Evolutionary conservation across 139 green algal genomes (phyloP).

Genomic region (Limnomonas spitsbergensis): DNA sequence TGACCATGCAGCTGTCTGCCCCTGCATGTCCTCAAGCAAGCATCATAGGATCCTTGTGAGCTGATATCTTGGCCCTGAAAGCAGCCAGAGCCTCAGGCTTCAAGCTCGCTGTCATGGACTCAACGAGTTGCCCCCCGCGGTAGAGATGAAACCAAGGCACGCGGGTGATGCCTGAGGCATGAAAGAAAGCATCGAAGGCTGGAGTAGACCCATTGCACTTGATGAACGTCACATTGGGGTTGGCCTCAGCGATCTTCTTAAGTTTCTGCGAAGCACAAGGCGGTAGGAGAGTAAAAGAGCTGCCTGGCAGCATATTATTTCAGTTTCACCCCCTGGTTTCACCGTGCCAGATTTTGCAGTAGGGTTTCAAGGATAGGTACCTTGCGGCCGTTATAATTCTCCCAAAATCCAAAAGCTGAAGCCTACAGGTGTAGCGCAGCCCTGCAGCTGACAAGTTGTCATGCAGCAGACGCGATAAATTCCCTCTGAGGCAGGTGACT

Average conservation of each 20-base stretch:
- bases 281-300: not conserved
- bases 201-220: conserved; percentile 1
- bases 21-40: not conserved
- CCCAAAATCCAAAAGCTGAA: too few species aligned
- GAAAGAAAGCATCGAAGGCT: not conserved
- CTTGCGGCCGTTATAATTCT: too few species aligned
- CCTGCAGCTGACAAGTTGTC: too few species aligned
- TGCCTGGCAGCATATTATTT: not conserved
- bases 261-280: conserved; percentile 1
- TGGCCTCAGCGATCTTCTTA: conserved; percentile 8
- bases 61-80: not conserved
- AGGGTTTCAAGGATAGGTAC: too few species aligned
- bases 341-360: too few species aligned
- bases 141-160: conserved; percentile 12
- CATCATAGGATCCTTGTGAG: not conserved
- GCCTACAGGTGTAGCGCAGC: too few species aligned
- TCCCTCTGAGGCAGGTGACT: too few species aligned
- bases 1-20: too few species aligned
- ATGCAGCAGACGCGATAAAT: too few species aligned
- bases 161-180: not conserved
- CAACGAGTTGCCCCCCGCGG: not conserved
- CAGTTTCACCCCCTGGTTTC: too few species aligned
- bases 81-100: not conserved
- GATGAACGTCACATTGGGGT: not conserved
- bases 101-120: not conserved